phyloP scores from a whole-genome alignment of 2,329 filamentous ascomycete species.

The Fusarium poae region DNA sequence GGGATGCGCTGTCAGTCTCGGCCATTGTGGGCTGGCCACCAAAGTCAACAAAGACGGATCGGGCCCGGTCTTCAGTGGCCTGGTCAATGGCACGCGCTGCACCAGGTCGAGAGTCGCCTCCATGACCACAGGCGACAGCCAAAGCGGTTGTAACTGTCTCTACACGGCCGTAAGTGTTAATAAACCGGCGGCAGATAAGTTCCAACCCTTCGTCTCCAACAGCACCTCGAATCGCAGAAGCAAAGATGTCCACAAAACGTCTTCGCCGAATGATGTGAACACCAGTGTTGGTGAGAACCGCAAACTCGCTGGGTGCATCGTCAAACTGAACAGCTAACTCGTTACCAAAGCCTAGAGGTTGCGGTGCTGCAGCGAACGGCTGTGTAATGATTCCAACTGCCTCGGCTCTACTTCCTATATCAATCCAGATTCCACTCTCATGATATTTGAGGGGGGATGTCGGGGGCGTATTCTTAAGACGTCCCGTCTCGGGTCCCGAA shows the following conservation, averaged over 20 bases:
- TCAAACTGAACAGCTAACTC: conserved; percentile 98
- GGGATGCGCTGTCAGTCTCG: conserved; percentile 78
- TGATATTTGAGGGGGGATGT: conserved; percentile 72
- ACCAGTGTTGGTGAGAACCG: conserved; percentile 90
- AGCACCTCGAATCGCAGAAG: conserved; percentile 79
- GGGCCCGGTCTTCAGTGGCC: conserved; percentile 85
- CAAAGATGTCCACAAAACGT: conserved; percentile 92
- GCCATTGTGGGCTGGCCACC: conserved; percentile 88
- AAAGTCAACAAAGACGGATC: conserved; percentile 90
- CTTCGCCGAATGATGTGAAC: conserved; percentile 87
- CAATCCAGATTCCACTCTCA: conserved; percentile 85
- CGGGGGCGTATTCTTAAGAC: conserved; percentile 74
- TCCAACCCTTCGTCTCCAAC: conserved; percentile 85
- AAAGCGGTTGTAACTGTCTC: conserved; percentile 92
- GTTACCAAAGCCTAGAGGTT: conserved; percentile 88
- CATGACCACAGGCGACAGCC: conserved; percentile 95
- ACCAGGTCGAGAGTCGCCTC: conserved; percentile 78
- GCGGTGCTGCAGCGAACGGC: conserved; percentile 75
- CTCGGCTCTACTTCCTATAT: conserved; percentile 78
- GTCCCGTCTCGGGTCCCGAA: conserved; percentile 87
- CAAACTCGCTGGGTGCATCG: conserved; percentile 82
- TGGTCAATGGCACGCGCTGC: conserved; percentile 85
- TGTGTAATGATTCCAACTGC: conserved; percentile 82
- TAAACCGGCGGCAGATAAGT: conserved; percentile 84
- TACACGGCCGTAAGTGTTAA: conserved; percentile 85